A percentile compares a stretch with the other conserved stretches of the same genome.
Conservation (phyloP, 2,329 filamentous ascomycete species). For the Rhynchosporium graminicola region DNA sequence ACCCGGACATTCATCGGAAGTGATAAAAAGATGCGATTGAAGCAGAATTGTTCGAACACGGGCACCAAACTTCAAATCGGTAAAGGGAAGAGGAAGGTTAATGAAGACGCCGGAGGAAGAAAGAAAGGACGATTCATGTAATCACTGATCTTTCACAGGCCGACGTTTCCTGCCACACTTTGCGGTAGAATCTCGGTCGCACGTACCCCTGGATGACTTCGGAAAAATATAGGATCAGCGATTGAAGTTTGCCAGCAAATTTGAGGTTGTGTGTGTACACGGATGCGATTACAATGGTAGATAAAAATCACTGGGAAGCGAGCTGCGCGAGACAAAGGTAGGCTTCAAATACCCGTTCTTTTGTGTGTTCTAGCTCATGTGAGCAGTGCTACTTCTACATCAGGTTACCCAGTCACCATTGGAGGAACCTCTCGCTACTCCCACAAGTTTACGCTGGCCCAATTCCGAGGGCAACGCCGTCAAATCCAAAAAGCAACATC, state of each 20-base stretch:
- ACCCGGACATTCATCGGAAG: conserved; percentile 37
- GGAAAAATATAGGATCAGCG: too few relatives aligned
- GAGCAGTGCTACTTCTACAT: conserved; percentile 38
- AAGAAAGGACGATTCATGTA: conserved; percentile 33
- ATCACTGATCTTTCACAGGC: neutral
- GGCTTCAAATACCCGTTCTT: conserved; percentile 14
- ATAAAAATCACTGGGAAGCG: neutral
- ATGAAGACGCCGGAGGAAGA: conserved; percentile 23
- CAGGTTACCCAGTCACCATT: conserved; percentile 28
- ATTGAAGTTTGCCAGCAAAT: too few relatives aligned
- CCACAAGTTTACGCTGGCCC: conserved; percentile 34
- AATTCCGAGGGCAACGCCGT: conserved; percentile 38
- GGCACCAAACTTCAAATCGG: neutral
- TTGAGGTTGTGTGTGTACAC: neutral
- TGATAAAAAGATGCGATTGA: conserved; percentile 41
- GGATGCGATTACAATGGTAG: neutral
- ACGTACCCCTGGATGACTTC: too few relatives aligned
- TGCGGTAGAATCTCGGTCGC: neutral
- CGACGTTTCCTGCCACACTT: neutral
- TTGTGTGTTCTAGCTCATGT: conserved; percentile 29
- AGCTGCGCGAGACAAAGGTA: neutral
- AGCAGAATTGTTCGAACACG: conserved; percentile 8
- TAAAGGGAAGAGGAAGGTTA: conserved; percentile 30
- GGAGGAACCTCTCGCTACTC: conserved; percentile 31
- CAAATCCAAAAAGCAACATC: conserved; percentile 28